phyloP scores from a whole-genome alignment of 164 flowering plant species.

The Vitis rupestris region DNA sequence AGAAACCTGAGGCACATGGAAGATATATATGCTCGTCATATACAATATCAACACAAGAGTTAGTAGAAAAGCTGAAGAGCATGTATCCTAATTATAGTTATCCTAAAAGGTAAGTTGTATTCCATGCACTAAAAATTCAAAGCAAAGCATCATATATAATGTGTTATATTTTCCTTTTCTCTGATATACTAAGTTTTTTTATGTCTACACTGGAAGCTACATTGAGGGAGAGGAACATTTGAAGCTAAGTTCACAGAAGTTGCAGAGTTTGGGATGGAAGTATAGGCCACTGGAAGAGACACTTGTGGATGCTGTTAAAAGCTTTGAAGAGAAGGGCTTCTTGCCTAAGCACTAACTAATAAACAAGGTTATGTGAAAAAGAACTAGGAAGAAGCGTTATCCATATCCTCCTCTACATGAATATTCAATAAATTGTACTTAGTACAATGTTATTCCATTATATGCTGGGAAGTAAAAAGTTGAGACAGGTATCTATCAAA shows the following conservation, averaged over 20 bases:
- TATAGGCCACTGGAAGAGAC: slow-evolving; percentile 40
- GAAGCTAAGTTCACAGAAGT: slow-evolving; percentile 19
- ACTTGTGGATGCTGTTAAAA: slow-evolving; percentile 26
- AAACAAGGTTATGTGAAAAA: too few relatives aligned
- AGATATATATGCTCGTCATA: slow-evolving; percentile 29
- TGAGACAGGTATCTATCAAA: too few relatives aligned
- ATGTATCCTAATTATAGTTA: slow-evolving; percentile 29
- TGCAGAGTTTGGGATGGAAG: slow-evolving; percentile 35
- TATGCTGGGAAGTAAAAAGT: too few relatives aligned
- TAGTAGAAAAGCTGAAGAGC: slow-evolving; percentile 28
- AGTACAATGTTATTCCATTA: too few relatives aligned
- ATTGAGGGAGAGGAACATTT: not conserved
- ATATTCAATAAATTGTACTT: too few relatives aligned
- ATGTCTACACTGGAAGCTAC: not conserved
- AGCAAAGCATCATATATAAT: too few relatives aligned
- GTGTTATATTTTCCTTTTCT: too few relatives aligned
- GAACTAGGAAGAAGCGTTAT: too few relatives aligned
- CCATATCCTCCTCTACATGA: too few relatives aligned
- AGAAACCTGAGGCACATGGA: slow-evolving; percentile 33
- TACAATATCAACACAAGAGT: not conserved
- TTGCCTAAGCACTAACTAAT: slow-evolving; percentile 5
- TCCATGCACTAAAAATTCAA: not conserved
- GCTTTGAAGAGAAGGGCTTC: slow-evolving; percentile 20
- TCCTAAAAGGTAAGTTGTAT: slow-evolving; percentile 14
- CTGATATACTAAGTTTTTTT: too few relatives aligned